These are phyloP conservation scores for Fagopyrum homotropicum DNA, from an alignment of 148 eudicot species.

Conservation along the genomic window DNA sequence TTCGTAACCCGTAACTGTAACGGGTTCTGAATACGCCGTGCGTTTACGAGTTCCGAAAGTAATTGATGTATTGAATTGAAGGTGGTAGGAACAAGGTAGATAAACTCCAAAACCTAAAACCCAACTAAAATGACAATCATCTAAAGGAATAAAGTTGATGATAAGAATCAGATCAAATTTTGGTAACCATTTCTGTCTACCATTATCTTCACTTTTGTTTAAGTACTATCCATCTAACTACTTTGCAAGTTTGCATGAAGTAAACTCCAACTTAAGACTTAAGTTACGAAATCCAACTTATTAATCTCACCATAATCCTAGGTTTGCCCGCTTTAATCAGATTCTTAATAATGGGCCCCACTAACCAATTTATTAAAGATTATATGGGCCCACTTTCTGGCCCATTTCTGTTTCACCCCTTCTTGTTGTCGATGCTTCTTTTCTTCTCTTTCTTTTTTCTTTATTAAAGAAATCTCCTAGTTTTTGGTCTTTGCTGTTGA, in stretches of 20 bases:
- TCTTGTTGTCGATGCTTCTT: conserved; percentile 3
- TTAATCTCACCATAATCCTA: conserved; percentile 8
- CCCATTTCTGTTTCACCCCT: neutral
- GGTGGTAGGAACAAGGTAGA: conserved; percentile 9
- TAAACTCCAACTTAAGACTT: neutral
- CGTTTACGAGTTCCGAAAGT: no score
- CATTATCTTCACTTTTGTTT: neutral
- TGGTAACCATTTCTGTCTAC: conserved; percentile 9
- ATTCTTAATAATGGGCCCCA: conserved; percentile 2
- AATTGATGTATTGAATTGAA: neutral
- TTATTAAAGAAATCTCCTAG: neutral
- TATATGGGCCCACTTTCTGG: conserved; percentile 4
- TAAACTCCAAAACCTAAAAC: conserved; percentile 8
- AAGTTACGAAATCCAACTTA: neutral
- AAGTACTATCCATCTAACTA: neutral
- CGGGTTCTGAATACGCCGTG: no score
- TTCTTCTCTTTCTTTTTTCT: neutral
- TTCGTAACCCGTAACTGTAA: no score
- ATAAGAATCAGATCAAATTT: neutral
- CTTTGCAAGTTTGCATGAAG: neutral
- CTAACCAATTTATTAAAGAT: neutral
- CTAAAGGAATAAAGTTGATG: neutral
- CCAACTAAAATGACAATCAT: neutral
- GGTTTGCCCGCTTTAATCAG: neutral
- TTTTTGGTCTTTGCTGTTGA: neutral